Conservation (phyloP, 768 basidiomycete species). For the Macrocybe gigantea region DNA sequence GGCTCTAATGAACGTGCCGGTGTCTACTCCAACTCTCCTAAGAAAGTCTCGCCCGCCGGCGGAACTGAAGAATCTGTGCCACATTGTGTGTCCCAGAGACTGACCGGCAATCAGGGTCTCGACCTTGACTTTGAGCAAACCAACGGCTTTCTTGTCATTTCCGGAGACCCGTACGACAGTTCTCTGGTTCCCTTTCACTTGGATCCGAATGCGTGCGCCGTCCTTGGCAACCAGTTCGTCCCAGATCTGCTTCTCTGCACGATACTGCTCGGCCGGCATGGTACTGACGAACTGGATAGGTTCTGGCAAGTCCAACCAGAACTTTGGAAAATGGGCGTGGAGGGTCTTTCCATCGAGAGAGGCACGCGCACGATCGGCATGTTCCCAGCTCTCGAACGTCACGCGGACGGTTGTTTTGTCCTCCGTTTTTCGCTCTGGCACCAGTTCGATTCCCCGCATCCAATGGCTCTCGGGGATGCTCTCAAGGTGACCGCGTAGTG, state of each 20-base stretch:
- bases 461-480: constrained; percentile 9
- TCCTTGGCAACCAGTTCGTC: constrained; percentile 32
- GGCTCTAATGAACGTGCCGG: constrained; percentile 35
- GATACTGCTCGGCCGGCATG: constrained; percentile 43
- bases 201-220: constrained; percentile 26
- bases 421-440: constrained; percentile 15
- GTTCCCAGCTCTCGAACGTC: constrained; percentile 44
- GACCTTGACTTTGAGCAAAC: constrained; percentile 53
- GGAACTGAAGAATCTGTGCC: constrained; percentile 40
- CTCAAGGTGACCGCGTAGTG: constrained; percentile 19
- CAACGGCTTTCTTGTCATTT: constrained; percentile 45
- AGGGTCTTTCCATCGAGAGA: constrained; percentile 27
- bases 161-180: constrained; percentile 43
- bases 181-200: constrained; percentile 6
- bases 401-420: constrained; percentile 31
- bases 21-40: constrained; percentile 22
- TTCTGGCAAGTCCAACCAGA: constrained; percentile 38
- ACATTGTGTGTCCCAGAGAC: constrained; percentile 34
- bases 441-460: constrained; percentile 20
- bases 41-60: constrained; percentile 27
- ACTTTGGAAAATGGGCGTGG: constrained; percentile 19
- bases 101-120: constrained; percentile 50
- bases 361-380: constrained; percentile 33
- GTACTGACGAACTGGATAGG: constrained; percentile 46
- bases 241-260: constrained; percentile 46